Conservation (phyloP, 257 asterid species). For the Primulina tabacum region DNA sequence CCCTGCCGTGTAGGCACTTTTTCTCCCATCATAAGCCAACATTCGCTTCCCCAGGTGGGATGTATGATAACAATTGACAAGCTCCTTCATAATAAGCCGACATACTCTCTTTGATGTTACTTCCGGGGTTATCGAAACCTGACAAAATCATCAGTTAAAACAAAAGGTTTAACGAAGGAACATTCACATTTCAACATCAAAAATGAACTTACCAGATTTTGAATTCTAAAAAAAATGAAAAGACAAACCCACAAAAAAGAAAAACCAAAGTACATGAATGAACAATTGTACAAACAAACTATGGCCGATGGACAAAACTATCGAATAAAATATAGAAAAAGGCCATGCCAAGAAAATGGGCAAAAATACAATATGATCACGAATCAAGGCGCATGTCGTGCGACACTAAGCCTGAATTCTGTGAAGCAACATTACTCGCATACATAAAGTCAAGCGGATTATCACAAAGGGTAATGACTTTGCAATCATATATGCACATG, state of each 20-base stretch:
- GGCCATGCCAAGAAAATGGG: not conserved
- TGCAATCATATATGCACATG: no score
- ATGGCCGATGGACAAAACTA: not conserved
- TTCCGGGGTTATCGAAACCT: slow-evolving; percentile 73
- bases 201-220: not conserved
- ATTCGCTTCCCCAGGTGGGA: slow-evolving; percentile 45
- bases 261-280: not conserved
- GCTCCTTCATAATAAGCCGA: slow-evolving; percentile 35
- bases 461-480: no score
- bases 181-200: not conserved
- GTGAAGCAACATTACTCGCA: no score
- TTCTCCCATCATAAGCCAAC: slow-evolving; percentile 75
- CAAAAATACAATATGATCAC: not conserved
- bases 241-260: not conserved
- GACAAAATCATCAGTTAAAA: not conserved
- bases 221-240: no score
- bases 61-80: slow-evolving; percentile 21
- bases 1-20: slow-evolving; percentile 70
- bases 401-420: no score
- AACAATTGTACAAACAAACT: not conserved
- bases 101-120: slow-evolving; percentile 56
- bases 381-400: not conserved
- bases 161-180: not conserved
- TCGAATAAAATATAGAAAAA: no score
- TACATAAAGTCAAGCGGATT: no score